These are phyloP conservation scores for Diutina scorzettiae DNA, from an alignment of 1,139 yeast genomes.

Conservation along the genomic window DNA sequence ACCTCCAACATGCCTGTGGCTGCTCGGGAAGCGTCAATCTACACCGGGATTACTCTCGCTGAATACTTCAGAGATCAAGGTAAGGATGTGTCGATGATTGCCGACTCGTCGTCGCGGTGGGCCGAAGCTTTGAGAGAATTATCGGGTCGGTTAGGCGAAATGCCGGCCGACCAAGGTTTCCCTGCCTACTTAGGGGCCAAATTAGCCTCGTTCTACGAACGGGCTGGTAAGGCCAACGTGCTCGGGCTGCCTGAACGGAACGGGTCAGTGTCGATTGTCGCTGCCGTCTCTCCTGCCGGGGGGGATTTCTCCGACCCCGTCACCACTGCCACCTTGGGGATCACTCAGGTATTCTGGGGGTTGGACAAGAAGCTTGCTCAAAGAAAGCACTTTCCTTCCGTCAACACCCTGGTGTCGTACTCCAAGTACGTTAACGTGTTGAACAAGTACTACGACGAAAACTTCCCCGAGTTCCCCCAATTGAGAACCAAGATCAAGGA, in stretches of 20 bases:
- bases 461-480: constrained; percentile 83
- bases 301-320: constrained; percentile 99
- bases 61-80: constrained; percentile 99
- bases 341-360: constrained; percentile 99
- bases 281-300: constrained; percentile 99
- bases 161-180: constrained; percentile 99
- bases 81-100: constrained; percentile 97
- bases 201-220: constrained; percentile 96
- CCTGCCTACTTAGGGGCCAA: constrained; percentile 99
- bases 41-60: constrained; percentile 96
- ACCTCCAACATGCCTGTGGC: constrained; percentile 99
- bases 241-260: constrained; percentile 92
- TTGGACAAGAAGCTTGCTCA: constrained; percentile 97
- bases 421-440: constrained; percentile 89
- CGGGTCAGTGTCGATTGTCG: constrained; percentile 97
- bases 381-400: constrained; percentile 99
- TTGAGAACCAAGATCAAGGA: constrained; percentile 89
- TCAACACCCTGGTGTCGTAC: constrained; percentile 90
- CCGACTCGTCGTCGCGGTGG: constrained; percentile 99
- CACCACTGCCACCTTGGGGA: constrained; percentile 94
- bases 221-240: constrained; percentile 96
- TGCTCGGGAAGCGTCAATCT: constrained; percentile 98
- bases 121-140: constrained; percentile 99
- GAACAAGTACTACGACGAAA: constrained; percentile 71
- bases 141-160: constrained; percentile 99